phyloP scores from a whole-genome alignment of 208 protist genomes.

The Acanthamoeba comandoni region DNA sequence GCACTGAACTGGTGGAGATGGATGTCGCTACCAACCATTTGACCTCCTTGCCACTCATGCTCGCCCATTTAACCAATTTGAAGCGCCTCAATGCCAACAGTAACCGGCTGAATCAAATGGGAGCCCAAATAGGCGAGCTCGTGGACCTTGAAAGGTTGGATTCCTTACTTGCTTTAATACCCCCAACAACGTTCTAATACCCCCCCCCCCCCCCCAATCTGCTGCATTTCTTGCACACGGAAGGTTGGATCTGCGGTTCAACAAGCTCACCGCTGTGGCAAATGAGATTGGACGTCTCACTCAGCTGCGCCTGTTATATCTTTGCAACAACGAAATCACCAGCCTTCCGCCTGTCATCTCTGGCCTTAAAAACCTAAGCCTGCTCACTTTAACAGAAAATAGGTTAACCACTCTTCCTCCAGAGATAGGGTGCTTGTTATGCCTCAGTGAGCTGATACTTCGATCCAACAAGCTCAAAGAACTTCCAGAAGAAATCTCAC shows the following conservation, averaged over 20 bases:
- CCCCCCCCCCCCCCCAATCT: too few relatives aligned
- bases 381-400: slow-evolving; percentile 44
- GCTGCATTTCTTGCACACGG: too few relatives aligned
- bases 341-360: slow-evolving; percentile 5
- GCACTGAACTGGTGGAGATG: slow-evolving; percentile 16
- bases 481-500: slow-evolving; percentile 17
- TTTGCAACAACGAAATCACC: slow-evolving; percentile 73
- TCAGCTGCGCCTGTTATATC: slow-evolving; percentile 78
- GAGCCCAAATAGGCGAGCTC: slow-evolving; percentile 25
- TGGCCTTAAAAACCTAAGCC: not conserved
- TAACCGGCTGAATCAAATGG: slow-evolving; percentile 35
- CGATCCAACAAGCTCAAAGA: slow-evolving; percentile 24
- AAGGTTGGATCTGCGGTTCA: slow-evolving; percentile 71
- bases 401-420: not conserved
- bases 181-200: too few relatives aligned
- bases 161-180: too few relatives aligned
- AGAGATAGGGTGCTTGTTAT: too few relatives aligned
- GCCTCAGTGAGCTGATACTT: not conserved
- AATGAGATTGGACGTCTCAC: slow-evolving; percentile 68
- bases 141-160: slow-evolving; percentile 37
- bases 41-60: slow-evolving; percentile 22
- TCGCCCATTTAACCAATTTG: not conserved
- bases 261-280: slow-evolving; percentile 72
- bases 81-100: slow-evolving; percentile 4
- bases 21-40: slow-evolving; percentile 70